phyloP scores from a whole-genome alignment of 352 stramenopile species.

The Phytophthora fragariae region DNA sequence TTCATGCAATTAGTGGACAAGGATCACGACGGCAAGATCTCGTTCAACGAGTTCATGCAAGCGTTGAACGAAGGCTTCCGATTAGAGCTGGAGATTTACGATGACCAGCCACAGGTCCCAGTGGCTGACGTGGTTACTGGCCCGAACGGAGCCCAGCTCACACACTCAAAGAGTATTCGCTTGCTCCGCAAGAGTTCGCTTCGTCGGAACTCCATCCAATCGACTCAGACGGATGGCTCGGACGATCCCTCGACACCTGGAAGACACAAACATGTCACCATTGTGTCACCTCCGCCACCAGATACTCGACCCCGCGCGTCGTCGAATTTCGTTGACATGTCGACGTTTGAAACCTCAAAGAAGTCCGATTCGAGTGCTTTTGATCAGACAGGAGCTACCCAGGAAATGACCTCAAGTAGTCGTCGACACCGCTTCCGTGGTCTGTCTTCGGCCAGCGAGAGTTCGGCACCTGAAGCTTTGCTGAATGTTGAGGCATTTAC shows the following conservation, averaged over 20 bases:
- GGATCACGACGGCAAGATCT: conserved; percentile 74
- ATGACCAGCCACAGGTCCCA: conserved; percentile 46
- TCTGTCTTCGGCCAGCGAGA: conserved; percentile 41
- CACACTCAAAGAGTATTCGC: conserved; percentile 21
- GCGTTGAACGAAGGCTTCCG: conserved; percentile 75
- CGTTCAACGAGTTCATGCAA: conserved; percentile 84
- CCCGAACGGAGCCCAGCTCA: conserved; percentile 14
- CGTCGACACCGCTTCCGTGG: conserved; percentile 34
- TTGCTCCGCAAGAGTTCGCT: conserved; percentile 26
- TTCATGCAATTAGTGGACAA: conserved; percentile 81
- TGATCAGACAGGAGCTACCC: conserved; percentile 6
- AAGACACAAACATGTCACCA: conserved; percentile 19
- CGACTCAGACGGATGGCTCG: conserved; percentile 11
- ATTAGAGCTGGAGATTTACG: conserved; percentile 79
- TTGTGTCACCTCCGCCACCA: conserved; percentile 18
- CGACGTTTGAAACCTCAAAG: conserved; percentile 29
- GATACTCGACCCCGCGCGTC: conserved; percentile 5
- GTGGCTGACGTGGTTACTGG: conserved; percentile 21
- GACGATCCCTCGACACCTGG: conserved; percentile 22
- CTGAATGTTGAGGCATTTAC: conserved; percentile 71
- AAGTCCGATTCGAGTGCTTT: conserved; percentile 22
- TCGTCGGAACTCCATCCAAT: conserved; percentile 29
- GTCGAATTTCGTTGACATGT: conserved; percentile 49
- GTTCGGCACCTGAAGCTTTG: conserved; percentile 47
- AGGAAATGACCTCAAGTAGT: conserved; percentile 2